phyloP scores from a whole-genome alignment of 805 yeast species.

The Ogataea philodendri region DNA sequence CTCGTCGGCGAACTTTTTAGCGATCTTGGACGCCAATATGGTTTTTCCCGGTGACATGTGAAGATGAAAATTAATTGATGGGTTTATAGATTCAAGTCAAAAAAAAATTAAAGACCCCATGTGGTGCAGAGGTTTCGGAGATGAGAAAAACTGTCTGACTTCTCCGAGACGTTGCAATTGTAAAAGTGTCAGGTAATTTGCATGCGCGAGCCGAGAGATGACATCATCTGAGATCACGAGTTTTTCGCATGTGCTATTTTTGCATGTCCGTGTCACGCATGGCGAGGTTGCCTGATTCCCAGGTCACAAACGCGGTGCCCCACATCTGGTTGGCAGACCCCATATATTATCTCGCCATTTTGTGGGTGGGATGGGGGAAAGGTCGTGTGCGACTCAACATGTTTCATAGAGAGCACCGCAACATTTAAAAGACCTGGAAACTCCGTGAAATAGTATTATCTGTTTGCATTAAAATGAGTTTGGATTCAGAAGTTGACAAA shows the following conservation, averaged over 20 bases:
- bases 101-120: slow-evolving; percentile 1
- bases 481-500: slow-evolving; percentile 22
- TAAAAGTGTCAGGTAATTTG: no score
- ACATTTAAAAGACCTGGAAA: slow-evolving; percentile 4
- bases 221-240: no score
- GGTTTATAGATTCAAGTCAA: slow-evolving; percentile 5
- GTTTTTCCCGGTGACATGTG: slow-evolving; percentile 61
- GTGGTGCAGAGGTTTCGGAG: slow-evolving; percentile 10
- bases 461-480: slow-evolving; percentile 4
- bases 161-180: no score
- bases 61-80: slow-evolving; percentile 2
- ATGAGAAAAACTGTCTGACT: no score
- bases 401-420: slow-evolving; percentile 2
- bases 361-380: no score
- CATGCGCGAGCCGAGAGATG: no score
- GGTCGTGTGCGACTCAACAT: slow-evolving; percentile 1
- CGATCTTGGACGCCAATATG: slow-evolving; percentile 81
- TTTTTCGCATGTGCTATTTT: no score
- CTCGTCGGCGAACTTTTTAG: slow-evolving; percentile 78
- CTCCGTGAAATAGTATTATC: slow-evolving; percentile 6
- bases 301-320: no score
- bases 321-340: no score
- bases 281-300: no score
- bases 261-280: no score
- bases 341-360: no score